These are phyloP conservation scores for Colletotrichum sp. DNA, from an alignment of 2,329 filamentous ascomycete genomes.

Conservation along the genomic window DNA sequence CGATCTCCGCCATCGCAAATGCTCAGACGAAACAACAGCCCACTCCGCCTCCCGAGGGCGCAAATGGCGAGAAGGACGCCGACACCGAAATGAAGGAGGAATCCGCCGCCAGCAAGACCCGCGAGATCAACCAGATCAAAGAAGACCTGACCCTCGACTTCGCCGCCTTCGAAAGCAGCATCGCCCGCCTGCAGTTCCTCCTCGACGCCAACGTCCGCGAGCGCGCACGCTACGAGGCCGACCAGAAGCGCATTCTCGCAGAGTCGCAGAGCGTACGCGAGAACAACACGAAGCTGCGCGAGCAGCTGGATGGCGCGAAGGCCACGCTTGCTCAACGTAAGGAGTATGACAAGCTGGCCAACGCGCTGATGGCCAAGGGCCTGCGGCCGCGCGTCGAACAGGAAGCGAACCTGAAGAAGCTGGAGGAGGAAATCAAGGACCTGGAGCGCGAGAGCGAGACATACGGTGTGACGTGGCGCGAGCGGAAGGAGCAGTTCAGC, in stretches of 20 bases:
- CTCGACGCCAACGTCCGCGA: constrained; percentile 83
- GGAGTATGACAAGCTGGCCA: constrained; percentile 86
- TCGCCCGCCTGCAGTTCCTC: constrained; percentile 87
- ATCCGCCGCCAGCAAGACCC: constrained; percentile 44
- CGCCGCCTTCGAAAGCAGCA: constrained; percentile 83
- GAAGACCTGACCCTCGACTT: constrained; percentile 90
- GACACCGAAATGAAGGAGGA: constrained; percentile 22
- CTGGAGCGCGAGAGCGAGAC: constrained; percentile 83
- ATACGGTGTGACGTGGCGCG: constrained; percentile 83
- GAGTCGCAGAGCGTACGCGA: constrained; percentile 80
- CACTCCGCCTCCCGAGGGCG: constrained; percentile 69
- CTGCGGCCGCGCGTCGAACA: constrained; percentile 87
- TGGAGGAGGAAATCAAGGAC: constrained; percentile 87
- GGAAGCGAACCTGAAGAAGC: constrained; percentile 75
- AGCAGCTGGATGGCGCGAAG: constrained; percentile 79
- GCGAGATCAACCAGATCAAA: constrained; percentile 71
- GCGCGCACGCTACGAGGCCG: constrained; percentile 80
- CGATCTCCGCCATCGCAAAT: constrained; percentile 68
- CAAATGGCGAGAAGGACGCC: constrained; percentile 28
- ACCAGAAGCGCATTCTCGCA: constrained; percentile 79
- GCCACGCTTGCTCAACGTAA: constrained; percentile 79
- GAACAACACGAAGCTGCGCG: constrained; percentile 73
- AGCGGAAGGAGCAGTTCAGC: constrained; percentile 85
- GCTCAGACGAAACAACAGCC: constrained; percentile 57
- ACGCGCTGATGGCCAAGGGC: constrained; percentile 57